Evolutionary conservation across 345 rosid species (phyloP).

Genomic region (Theobroma cacao): DNA sequence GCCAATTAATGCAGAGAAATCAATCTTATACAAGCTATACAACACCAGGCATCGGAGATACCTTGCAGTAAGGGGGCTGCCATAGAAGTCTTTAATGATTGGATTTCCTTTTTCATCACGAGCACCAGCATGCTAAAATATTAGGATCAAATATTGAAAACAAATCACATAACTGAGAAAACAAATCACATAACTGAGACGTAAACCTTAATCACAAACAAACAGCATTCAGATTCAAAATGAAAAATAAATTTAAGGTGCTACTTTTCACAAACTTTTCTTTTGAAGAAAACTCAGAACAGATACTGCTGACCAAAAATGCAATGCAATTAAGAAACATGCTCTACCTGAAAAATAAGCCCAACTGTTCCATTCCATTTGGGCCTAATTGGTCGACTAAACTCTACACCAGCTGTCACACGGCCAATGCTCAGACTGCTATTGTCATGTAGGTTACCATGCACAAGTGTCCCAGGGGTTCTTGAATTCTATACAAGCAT

Average conservation of each 20-base stretch:
- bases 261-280: conserved; percentile 6
- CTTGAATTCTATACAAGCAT: conserved; percentile 69
- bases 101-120: conserved; percentile 82
- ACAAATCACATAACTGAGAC: neutral
- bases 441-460: conserved; percentile 71
- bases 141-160: neutral
- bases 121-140: conserved; percentile 73
- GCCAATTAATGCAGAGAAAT: neutral
- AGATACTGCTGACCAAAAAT: neutral
- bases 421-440: conserved; percentile 75
- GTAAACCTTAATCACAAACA: neutral
- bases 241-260: neutral
- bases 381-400: conserved; percentile 90
- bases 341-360: conserved; percentile 75
- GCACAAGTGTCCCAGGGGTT: conserved; percentile 93
- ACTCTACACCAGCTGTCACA: conserved; percentile 80
- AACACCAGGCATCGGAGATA: conserved; percentile 21
- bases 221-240: neutral
- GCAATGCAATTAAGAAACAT: neutral
- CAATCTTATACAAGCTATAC: neutral
- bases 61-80: conserved; percentile 96
- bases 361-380: conserved; percentile 95
- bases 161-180: neutral
- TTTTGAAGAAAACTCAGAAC: neutral
- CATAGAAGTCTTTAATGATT: conserved; percentile 71